Evolutionary conservation across 257 asterid genomes (phyloP), one percentile per base, ranked within the genome.

Genomic region (Ilex asprella): DNA sequence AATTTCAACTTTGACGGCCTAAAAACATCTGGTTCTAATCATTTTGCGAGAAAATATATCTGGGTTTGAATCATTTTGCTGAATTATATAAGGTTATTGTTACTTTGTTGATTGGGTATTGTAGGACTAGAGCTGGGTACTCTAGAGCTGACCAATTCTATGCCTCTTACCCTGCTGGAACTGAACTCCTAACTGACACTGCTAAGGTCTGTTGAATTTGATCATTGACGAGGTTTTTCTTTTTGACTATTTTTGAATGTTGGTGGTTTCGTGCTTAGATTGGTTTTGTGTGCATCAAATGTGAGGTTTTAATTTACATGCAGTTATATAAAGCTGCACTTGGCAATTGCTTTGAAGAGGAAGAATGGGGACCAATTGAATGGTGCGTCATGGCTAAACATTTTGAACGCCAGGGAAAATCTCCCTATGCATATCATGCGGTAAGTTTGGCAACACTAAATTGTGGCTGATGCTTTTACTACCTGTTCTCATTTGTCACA

Each of bases 111-210:
- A 54, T 69, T 72, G 76, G 66, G 62, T 70, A 10, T 61, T 67
- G 73, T 79, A 92, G 99, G 67, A 92, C 94, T 29, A 84, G 97
- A 72, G 99, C 96, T 52, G 99, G 97, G 69, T 77, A 79, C 81
- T 83, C 97, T 2, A 83, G 95, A 79, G 96, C 79, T 68, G 99
- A 92, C 72, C 97, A 92, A 64, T 89, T 85, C 67, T 92, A 92
- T 76, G 97, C 96, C 30, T 86, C 99, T 58, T 89, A 85, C 73
- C 95, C 99, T 21, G 94, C 96, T 76, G 99, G 99, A 53, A 87
- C 96, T 7, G 97, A 86, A 79, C 89, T 93, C 70, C 86, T 93
- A 29, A 78, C 88, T 6, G 97, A 89, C 74, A 77, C 94, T 16
- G 75, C 84, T 29, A 89, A 87, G 96, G 99, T 93, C 53, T 12